Base-by-base conservation (phyloP, 306 rosid species). In the Herpetospermum pedunculosum region DNA sequence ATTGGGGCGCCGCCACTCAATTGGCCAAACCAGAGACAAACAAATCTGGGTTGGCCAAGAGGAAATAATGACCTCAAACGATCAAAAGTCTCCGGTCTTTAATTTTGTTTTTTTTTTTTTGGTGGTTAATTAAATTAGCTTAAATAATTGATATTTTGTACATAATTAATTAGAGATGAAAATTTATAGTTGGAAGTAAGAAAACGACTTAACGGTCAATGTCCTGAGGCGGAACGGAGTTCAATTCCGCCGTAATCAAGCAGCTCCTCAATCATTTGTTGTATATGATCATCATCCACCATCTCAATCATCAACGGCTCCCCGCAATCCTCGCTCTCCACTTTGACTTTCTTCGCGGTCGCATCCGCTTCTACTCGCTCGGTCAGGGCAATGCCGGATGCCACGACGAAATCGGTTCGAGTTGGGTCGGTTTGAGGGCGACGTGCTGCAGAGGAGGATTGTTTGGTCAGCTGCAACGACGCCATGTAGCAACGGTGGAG, bases 231-330 rank as follows among this genome's bases (percentile, higher is more conserved):
- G 1, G 37, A 26, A 8, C 90, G 87, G 6, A 89, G 86, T 79
- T 93, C 98, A 83, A 93, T 62, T 2, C 96, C 89, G 5, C 97
- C 96, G 21, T 90, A 91, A 80, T 93, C 80, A 68, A 91, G 85
- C 40, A 94, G 64, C 78, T 94, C 98, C 75, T 91, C 87, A 8
- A 94, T 94, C 98, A 94, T 94, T 77, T 94, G 97, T 76, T 94
- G 91, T 2, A 94, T 91, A 62, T 93, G 90, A 72, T 85, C 92
- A 49, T 91, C 98, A 68, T 94, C 97, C 63, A 89, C 89, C 38
- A 88, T 75, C 77, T 78, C 79, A 25, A 70, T 70, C 78, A 84
- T 86, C 21, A 80, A 72, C 26, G 81, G 87, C 70, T 82, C 47
- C 18, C 29, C 18, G 3, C 48, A 37, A 63, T 37, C 48, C 83